phyloP scores from a whole-genome alignment of 495 filamentous ascomycete genomes.

The Parmelia sp. region DNA sequence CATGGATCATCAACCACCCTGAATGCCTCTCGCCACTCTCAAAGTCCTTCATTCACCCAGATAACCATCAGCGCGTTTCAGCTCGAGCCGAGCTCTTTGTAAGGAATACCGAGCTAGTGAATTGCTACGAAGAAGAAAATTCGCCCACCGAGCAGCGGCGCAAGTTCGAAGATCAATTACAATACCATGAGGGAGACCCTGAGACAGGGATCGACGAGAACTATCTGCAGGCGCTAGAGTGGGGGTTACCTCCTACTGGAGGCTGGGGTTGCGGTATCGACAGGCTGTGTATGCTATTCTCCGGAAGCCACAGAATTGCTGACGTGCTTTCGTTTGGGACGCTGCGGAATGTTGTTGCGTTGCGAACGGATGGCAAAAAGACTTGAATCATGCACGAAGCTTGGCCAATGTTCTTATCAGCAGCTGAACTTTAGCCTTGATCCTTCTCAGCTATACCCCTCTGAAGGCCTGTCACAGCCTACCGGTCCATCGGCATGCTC shows the following conservation, averaged over 20 bases:
- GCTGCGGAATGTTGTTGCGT: conserved; percentile 57
- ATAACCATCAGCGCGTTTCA: conserved; percentile 60
- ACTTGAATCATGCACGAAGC: background rate
- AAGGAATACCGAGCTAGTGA: conserved; percentile 70
- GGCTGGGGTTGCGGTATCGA: conserved; percentile 96
- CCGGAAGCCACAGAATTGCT: conserved; percentile 64
- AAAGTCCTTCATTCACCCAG: conserved; percentile 65
- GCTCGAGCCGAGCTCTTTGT: conserved; percentile 88
- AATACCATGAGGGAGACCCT: conserved; percentile 25
- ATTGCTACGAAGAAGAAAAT: conserved; percentile 98
- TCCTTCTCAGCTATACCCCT: background rate
- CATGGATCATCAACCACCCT: conserved; percentile 87
- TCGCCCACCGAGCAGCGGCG: conserved; percentile 77
- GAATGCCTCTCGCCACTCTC: conserved; percentile 86
- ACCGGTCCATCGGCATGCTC: conserved; percentile 37
- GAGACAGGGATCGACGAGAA: conserved; percentile 63
- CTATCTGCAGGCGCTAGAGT: conserved; percentile 76
- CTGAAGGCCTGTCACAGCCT: conserved; percentile 32
- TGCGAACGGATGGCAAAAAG: background rate
- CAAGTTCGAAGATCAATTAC: conserved; percentile 66
- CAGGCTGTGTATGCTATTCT: conserved; percentile 81
- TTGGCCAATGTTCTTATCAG: background rate
- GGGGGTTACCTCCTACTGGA: conserved; percentile 85
- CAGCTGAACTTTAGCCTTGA: background rate
- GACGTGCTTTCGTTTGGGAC: conserved; percentile 86